Evolutionary conservation across 768 basidiomycete genomes (phyloP).

Genomic region (Plicaturopsis crispa): DNA sequence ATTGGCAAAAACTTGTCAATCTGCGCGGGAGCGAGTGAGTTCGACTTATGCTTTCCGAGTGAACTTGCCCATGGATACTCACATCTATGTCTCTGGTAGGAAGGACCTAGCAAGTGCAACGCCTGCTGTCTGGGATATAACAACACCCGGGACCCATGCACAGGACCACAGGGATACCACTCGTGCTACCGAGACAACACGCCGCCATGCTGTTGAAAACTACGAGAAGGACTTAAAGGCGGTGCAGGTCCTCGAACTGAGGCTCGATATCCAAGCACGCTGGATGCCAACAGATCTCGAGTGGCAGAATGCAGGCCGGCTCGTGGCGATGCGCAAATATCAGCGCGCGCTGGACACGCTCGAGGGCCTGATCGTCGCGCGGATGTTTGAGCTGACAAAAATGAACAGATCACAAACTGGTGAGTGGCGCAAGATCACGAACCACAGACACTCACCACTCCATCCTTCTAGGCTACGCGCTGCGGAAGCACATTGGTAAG

Average conservation of each 20-base stretch:
- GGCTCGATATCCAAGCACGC: slow-evolving; percentile 1
- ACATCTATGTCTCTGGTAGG: background rate
- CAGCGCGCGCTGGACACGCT: slow-evolving; percentile 10
- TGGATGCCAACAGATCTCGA: slow-evolving; percentile 3
- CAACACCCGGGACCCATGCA: background rate
- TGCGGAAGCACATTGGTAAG: slow-evolving; percentile 25
- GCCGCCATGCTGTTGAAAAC: slow-evolving; percentile 10
- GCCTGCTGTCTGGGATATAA: background rate
- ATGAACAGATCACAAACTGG: slow-evolving; percentile 15
- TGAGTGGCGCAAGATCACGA: slow-evolving; percentile 6
- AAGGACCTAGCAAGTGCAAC: background rate
- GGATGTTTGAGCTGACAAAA: slow-evolving; percentile 15
- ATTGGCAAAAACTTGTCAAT: slow-evolving; percentile 5
- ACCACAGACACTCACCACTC: background rate
- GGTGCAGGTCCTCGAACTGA: slow-evolving; percentile 8
- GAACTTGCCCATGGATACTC: background rate
- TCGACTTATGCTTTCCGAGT: background rate
- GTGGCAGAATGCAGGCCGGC: slow-evolving; percentile 1
- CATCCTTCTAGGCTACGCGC: slow-evolving; percentile 24
- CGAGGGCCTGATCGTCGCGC: slow-evolving; percentile 10
- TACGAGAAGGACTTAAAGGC: slow-evolving; percentile 3
- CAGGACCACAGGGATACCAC: background rate
- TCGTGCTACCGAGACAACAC: slow-evolving; percentile 3
- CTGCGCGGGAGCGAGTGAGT: slow-evolving; percentile 5
- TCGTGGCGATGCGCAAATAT: slow-evolving; percentile 3